A percentile compares a stretch with the other conserved stretches of the same genome.
phyloP scores from a whole-genome alignment of 768 basidiomycete genomes.

The Chalciporus chontae region DNA sequence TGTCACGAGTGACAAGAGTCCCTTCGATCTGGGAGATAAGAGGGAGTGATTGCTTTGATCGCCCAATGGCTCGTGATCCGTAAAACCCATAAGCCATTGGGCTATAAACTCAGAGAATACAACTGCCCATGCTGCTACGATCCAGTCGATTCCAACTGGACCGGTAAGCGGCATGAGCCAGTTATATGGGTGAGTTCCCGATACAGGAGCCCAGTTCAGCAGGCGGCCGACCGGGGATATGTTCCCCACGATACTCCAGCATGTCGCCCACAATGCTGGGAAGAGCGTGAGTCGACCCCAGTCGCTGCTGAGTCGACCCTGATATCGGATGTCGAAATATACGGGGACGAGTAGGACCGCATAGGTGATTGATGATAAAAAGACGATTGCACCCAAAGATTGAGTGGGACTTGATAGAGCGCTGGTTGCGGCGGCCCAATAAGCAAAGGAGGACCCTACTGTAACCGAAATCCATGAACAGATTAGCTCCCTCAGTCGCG shows the following conservation, averaged over 20 bases:
- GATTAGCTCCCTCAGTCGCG: slow-evolving; percentile 25
- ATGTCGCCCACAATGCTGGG: slow-evolving; percentile 64
- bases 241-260: slow-evolving; percentile 53
- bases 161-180: slow-evolving; percentile 65
- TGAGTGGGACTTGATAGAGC: slow-evolving; percentile 52
- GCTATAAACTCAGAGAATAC: slow-evolving; percentile 53
- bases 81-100: slow-evolving; percentile 52
- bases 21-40: slow-evolving; percentile 22
- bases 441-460: slow-evolving; percentile 39
- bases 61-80: slow-evolving; percentile 15
- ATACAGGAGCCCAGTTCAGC: slow-evolving; percentile 64
- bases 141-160: slow-evolving; percentile 64
- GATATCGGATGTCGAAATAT: slow-evolving; percentile 37
- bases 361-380: slow-evolving; percentile 44
- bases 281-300: slow-evolving; percentile 56
- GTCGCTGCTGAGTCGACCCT: slow-evolving; percentile 23
- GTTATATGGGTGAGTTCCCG: slow-evolving; percentile 49
- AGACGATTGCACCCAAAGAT: slow-evolving; percentile 46
- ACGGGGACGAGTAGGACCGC: slow-evolving; percentile 38
- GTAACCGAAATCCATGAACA: slow-evolving; percentile 39
- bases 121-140: slow-evolving; percentile 72
- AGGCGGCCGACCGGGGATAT: slow-evolving; percentile 69
- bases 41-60: not conserved
- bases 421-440: slow-evolving; percentile 41
- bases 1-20: slow-evolving; percentile 35